Base-by-base conservation (phyloP, 495 filamentous ascomycete species). In the Aspergillus baeticus region DNA sequence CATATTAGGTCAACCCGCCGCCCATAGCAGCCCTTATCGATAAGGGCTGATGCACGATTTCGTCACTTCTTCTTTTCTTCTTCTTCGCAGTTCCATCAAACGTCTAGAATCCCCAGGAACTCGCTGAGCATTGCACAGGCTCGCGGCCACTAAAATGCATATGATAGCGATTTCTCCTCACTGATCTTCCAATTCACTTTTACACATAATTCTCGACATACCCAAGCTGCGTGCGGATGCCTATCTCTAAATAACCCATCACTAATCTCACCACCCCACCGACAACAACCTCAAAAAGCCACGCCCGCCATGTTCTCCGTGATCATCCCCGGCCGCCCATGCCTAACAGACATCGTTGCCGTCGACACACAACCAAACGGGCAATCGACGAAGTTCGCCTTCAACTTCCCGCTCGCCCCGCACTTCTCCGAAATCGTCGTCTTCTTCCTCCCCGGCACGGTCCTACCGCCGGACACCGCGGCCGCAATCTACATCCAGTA, bases 401-500 rank as follows among this genome's bases (percentile, higher is more conserved):
- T 89, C 73, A 71, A 74, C 26, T 77, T 89, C 63, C 77, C 84
- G 1, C 61, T 78, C 6, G 59, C 59, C n/a, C 80, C 84, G 0
- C 44, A 74, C 21, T 91, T 96, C 78, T 81, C 78, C 41, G 91
- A 97, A 60, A 74, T 99, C 51, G 87, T 90, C 58, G 84, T 96
- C 59, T 98, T 99, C 78, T 75, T 97, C 36, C 85, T 96, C 6
- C 94, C 94, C 1, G 89, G 88, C 45, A 79, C 84, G 7, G 68
- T 78, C 26, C 81, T 98, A 0, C 92, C 92, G 0, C 78, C 78
- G 4, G 82, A 83, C 61, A 89, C 89, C 39, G 91, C 89, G 2
- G 94, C 92, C 7, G 90, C 90, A 17, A 91, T 98, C 55, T 97
- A 96, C 74, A 77, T 95, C 36, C 83, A 91, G 57, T 76, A 88